Conservation (phyloP, 2,329 filamentous ascomycete genomes). For the Chrysoporthe puriensis region DNA sequence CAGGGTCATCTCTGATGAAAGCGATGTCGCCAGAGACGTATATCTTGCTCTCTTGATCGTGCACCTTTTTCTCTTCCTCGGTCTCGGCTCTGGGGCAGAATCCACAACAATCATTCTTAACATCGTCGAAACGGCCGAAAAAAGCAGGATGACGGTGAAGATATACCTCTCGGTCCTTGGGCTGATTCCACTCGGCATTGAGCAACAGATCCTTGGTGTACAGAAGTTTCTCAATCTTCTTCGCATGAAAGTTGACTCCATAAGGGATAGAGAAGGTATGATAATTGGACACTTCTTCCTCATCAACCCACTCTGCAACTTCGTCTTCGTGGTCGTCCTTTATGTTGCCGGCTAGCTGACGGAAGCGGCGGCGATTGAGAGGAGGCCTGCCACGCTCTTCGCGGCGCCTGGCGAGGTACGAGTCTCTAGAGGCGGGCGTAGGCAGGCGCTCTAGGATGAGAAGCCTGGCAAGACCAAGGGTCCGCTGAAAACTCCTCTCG, state of each 20-base stretch:
- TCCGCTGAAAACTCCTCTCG: slow-evolving; percentile 77
- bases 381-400: slow-evolving; percentile 71
- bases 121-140: slow-evolving; percentile 75
- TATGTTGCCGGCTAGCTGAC: slow-evolving; percentile 67
- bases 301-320: slow-evolving; percentile 79
- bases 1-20: slow-evolving; percentile 81
- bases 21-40: slow-evolving; percentile 75
- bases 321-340: slow-evolving; percentile 80
- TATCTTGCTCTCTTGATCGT: slow-evolving; percentile 72
- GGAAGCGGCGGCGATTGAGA: slow-evolving; percentile 45
- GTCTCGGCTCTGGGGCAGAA: slow-evolving; percentile 72
- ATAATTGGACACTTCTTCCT: slow-evolving; percentile 78
- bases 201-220: slow-evolving; percentile 81
- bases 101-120: slow-evolving; percentile 82
- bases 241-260: slow-evolving; percentile 62
- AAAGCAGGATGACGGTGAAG: slow-evolving; percentile 86
- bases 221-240: slow-evolving; percentile 78
- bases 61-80: slow-evolving; percentile 70
- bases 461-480: slow-evolving; percentile 76
- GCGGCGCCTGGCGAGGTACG: slow-evolving; percentile 71
- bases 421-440: slow-evolving; percentile 67
- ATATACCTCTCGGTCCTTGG: slow-evolving; percentile 73
- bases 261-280: slow-evolving; percentile 77
- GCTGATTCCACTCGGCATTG: slow-evolving; percentile 85
- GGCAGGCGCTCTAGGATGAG: slow-evolving; percentile 81